A percentile compares a stretch with the other conserved stretches of the same genome.
Conservation (phyloP, 208 protist species). For the Trypanosomatidae sp. region DNA sequence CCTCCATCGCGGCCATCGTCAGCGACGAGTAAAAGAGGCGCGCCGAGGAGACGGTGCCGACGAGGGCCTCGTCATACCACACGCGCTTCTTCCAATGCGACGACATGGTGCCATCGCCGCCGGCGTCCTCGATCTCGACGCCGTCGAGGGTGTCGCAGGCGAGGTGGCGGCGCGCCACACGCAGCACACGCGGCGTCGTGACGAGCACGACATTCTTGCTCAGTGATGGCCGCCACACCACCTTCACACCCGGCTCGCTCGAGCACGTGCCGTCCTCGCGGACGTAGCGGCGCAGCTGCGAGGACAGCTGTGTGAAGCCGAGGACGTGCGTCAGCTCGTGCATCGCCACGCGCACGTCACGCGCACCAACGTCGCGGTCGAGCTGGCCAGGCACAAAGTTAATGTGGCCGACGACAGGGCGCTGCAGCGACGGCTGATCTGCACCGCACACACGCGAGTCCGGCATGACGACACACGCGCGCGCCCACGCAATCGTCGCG, state of each 20-base stretch:
- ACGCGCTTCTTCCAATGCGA: conserved; percentile 81
- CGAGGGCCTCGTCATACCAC: conserved; percentile 31
- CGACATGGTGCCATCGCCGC: conserved; percentile 11
- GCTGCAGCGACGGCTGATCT: conserved; percentile 6
- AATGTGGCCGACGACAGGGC: conserved; percentile 35
- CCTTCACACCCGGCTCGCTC: background rate
- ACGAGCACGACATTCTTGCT: conserved; percentile 15
- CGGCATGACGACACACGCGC: conserved; percentile 15
- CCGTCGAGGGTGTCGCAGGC: conserved; percentile 23
- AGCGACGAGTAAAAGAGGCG: conserved; percentile 38
- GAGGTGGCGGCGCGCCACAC: conserved; percentile 30
- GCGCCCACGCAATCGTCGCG: conserved; percentile 18
- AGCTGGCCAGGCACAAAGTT: conserved; percentile 46
- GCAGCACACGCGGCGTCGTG: conserved; percentile 10
- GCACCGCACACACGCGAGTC: conserved; percentile 16
- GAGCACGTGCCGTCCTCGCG: background rate
- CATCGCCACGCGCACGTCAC: conserved; percentile 8
- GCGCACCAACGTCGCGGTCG: background rate
- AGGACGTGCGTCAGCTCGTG: conserved; percentile 81
- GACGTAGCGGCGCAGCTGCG: background rate
- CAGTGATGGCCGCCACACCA: conserved; percentile 7
- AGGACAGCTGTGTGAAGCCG: conserved; percentile 25
- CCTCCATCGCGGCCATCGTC: conserved; percentile 67
- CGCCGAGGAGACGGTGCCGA: background rate
- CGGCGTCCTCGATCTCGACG: conserved; percentile 62